Evolutionary conservation across 2,329 filamentous ascomycete species (phyloP), one percentile per base, ranked within the genome.

Genomic region (Xylariaceae sp.): DNA sequence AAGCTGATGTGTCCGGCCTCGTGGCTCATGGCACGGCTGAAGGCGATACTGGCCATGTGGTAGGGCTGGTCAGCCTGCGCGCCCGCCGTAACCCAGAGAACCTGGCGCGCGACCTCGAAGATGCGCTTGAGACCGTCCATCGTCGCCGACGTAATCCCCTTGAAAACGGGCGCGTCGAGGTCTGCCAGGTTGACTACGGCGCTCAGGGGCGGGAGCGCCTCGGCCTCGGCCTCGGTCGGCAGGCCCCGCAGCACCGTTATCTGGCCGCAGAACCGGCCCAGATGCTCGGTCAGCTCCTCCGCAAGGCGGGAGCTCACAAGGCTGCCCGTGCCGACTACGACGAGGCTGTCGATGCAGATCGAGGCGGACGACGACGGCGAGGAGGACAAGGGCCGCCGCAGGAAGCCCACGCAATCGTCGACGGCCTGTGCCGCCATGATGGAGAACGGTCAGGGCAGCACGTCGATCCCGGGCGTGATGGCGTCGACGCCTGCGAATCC

Each of bases 351-450:
- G 11, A 15, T 13, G 30, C 5, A 26, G 36, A 17, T 22, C 22
- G 5, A 29, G 14, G 7, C 13, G 22, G n/a, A 31, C 22, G 7
- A 18, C 13, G n/a, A n/a, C n/a, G n/a, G n/a, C n/a, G n/a, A n/a
- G n/a, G n/a, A 15, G 13, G 12, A 18, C 12, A 24, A 19, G 23
- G 39, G 36, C 13, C 33, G 19, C 5, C 39, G 36, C 12, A 37
- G 26, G 2, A 31, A 31, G 8, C 27, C 26, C 6, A 42, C 34
- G 4, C 34, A 23, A 5, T 35, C 33, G 19, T 61, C 51, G 1
- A 59, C 45, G 2, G 59, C 58, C 29, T 62, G 58, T 0, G 55
- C 39, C 2, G 49, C 34, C 26, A 60, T 50, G 2, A 58, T 46
- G 2, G 31, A 26, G 10, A 34, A 18, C 5, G 31, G 36, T n/a